Percentiles rank a stretch among this genome's conserved stretches.
Conservation (phyloP, 2,329 filamentous ascomycete species). For the Emmonsiellopsis sp. region DNA sequence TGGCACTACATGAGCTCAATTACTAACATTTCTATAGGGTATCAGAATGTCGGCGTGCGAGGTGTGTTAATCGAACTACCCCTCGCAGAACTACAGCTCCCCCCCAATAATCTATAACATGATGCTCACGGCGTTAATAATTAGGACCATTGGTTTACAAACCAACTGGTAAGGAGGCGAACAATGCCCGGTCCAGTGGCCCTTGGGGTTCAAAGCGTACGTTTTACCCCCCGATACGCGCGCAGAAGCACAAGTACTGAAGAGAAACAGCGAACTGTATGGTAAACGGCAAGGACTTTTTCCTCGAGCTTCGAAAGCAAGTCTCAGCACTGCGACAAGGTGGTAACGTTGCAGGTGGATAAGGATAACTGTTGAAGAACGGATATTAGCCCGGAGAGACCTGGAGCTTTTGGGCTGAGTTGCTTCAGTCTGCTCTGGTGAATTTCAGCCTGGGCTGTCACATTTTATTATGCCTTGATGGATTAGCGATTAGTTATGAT, state of each 20-base stretch:
- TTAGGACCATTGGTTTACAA: conserved; percentile 27
- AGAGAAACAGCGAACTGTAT: conserved; percentile 34
- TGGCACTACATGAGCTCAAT: background rate
- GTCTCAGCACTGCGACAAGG: conserved; percentile 31
- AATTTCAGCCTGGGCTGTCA: background rate
- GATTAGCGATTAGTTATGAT: conserved; percentile 2
- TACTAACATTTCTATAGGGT: conserved; percentile 10
- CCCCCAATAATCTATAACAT: background rate
- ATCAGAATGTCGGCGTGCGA: conserved; percentile 18
- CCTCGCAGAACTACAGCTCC: background rate
- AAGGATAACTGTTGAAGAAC: conserved; percentile 8
- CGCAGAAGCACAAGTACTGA: conserved; percentile 8
- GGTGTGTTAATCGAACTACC: conserved; percentile 16
- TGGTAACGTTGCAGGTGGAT: conserved; percentile 26
- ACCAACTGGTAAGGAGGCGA: conserved; percentile 26
- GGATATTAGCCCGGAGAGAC: background rate
- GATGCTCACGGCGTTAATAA: conserved; percentile 4
- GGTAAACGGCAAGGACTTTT: conserved; percentile 42
- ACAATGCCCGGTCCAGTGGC: conserved; percentile 26
- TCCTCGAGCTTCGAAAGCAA: conserved; percentile 41
- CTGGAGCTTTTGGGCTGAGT: background rate
- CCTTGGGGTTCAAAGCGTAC: conserved; percentile 39
- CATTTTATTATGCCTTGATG: background rate
- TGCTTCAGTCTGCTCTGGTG: background rate
- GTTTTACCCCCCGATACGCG: conserved; percentile 7